Evolutionary conservation across 257 asterid genomes (phyloP).

Genomic region (Thymus mandschuricus): DNA sequence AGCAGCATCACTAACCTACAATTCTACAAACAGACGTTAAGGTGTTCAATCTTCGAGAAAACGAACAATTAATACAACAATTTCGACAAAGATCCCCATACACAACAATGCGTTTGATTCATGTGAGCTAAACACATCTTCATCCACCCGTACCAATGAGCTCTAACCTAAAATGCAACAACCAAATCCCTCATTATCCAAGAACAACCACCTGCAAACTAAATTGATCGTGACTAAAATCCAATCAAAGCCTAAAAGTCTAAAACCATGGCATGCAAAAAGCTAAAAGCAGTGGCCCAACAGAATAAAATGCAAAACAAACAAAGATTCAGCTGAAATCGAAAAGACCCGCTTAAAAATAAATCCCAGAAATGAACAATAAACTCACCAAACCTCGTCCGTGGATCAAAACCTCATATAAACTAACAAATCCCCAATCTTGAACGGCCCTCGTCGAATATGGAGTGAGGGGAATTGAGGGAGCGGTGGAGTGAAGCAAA

Average conservation of each 20-base stretch:
- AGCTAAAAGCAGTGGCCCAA: constrained; percentile 38
- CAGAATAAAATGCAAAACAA: constrained; percentile 33
- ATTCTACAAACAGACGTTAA: not conserved
- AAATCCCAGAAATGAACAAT: constrained; percentile 38
- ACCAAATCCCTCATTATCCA: constrained; percentile 26
- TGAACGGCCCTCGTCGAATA: constrained; percentile 6
- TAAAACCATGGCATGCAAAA: constrained; percentile 31
- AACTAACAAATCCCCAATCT: constrained; percentile 34
- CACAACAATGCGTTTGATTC: constrained; percentile 29
- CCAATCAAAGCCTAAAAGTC: constrained; percentile 28
- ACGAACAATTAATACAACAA: constrained; percentile 18
- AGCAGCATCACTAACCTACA: constrained; percentile 6
- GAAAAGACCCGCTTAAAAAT: constrained; percentile 34
- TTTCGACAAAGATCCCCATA: constrained; percentile 19
- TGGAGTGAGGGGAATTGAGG: constrained; percentile 35
- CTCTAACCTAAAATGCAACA: constrained; percentile 26
- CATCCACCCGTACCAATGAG: constrained; percentile 27
- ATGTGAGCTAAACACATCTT: constrained; percentile 7
- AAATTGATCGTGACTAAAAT: constrained; percentile 35
- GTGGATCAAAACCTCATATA: constrained; percentile 45
- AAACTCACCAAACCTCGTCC: constrained; percentile 48
- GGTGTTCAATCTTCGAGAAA: constrained; percentile 14
- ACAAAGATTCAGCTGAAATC: constrained; percentile 52
- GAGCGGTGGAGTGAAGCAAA: constrained; percentile 40
- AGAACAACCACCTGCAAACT: not conserved